A percentile compares a stretch with the other conserved stretches of the same genome.
Evolutionary conservation across 805 yeast species (phyloP).

Genomic region (Starmerella cellae): DNA sequence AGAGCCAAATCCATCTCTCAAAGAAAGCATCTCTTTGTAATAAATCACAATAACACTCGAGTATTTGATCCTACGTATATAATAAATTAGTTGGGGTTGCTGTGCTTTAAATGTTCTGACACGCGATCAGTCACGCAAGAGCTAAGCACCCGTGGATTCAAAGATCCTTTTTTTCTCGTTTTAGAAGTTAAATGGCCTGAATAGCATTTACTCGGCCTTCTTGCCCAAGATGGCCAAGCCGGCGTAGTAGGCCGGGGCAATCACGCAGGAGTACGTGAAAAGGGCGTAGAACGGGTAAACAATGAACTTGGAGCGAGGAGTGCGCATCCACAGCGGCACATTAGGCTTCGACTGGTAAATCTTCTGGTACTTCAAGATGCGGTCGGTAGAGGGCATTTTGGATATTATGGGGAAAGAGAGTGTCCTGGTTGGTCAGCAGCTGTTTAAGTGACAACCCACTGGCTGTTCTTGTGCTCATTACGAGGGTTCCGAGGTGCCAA

Average conservation of each 20-base stretch:
- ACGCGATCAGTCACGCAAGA: no score
- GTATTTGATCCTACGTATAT: no score
- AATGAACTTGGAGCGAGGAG: constrained; percentile 56
- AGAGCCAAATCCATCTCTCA: no score
- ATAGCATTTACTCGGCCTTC: constrained; percentile 31
- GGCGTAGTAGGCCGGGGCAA: constrained; percentile 51
- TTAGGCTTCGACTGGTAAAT: constrained; percentile 28
- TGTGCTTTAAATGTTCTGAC: neutral
- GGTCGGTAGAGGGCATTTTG: constrained; percentile 17
- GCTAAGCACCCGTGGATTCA: no score
- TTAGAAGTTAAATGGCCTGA: no score
- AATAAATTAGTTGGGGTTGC: no score
- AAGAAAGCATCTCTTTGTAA: no score
- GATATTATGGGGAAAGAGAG: neutral
- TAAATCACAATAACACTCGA: no score
- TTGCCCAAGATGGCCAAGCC: constrained; percentile 62
- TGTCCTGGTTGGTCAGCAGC: constrained; percentile 13
- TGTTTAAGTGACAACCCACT: no score
- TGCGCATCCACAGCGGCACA: constrained; percentile 32
- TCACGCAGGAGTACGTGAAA: constrained; percentile 49
- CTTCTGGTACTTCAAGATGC: constrained; percentile 26
- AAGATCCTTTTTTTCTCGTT: no score
- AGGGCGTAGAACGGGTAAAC: constrained; percentile 70
- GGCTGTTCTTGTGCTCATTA: no score
- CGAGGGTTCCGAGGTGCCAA: neutral